phyloP scores from a whole-genome alignment of 169 alveolate genomes.

The Plasmodium ovale region DNA sequence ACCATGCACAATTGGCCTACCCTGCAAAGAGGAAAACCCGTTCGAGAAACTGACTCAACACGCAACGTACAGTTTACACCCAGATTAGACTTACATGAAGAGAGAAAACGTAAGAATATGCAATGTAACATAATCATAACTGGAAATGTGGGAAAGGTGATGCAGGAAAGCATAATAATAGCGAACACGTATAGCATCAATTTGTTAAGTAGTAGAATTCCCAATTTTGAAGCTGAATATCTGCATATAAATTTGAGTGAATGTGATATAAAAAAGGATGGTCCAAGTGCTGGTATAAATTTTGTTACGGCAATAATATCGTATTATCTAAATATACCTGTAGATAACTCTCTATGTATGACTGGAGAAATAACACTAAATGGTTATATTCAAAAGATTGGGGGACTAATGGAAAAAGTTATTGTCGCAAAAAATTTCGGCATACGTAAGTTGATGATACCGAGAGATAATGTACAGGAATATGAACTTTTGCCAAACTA shows the following conservation, averaged over 20 bases:
- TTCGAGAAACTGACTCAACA: too few species aligned
- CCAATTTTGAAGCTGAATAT: slow-evolving; percentile 87
- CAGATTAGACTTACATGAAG: background rate
- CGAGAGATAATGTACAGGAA: slow-evolving; percentile 84
- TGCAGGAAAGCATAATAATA: slow-evolving; percentile 94
- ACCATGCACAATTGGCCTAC: too few species aligned
- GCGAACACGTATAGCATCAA: slow-evolving; percentile 92
- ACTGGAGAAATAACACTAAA: slow-evolving; percentile 96
- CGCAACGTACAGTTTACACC: too few species aligned
- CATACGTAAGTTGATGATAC: slow-evolving; percentile 86
- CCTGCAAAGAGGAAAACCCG: too few species aligned
- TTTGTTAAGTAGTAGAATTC: slow-evolving; percentile 81
- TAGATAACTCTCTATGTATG: slow-evolving; percentile 91
- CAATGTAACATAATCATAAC: slow-evolving; percentile 89
- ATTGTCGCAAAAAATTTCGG: slow-evolving; percentile 94
- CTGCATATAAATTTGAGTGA: slow-evolving; percentile 95
- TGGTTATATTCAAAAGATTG: slow-evolving; percentile 93
- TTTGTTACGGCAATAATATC: slow-evolving; percentile 93
- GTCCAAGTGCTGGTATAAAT: slow-evolving; percentile 96
- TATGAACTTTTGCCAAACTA: slow-evolving; percentile 81
- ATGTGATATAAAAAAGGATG: slow-evolving; percentile 97
- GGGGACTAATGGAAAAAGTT: slow-evolving; percentile 95
- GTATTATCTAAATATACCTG: slow-evolving; percentile 85
- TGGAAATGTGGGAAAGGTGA: slow-evolving; percentile 94
- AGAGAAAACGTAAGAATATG: slow-evolving; percentile 19